These are phyloP conservation scores for Fusarium tjaetaba DNA, from an alignment of 2,329 filamentous ascomycete species.

Conservation along the genomic window DNA sequence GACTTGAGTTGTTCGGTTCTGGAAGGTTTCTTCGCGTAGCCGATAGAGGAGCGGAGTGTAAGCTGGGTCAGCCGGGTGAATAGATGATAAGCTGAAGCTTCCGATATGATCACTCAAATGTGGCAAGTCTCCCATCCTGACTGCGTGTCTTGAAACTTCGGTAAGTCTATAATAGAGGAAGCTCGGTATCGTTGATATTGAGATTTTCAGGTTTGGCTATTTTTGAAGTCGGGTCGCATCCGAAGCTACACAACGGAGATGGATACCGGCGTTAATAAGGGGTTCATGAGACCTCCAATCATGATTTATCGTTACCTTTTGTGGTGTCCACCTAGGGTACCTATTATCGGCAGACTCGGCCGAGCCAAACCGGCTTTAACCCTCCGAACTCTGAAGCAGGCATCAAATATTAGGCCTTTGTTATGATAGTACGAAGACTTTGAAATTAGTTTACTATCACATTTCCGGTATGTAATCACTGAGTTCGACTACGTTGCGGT, in stretches of 20 bases:
- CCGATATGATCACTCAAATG: conserved; percentile 20
- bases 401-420: background rate
- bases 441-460: background rate
- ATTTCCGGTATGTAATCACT: background rate
- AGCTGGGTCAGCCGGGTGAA: conserved; percentile 16
- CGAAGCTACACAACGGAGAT: background rate
- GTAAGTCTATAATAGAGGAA: background rate
- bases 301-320: background rate
- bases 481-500: background rate
- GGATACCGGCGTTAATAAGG: background rate
- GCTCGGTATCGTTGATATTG: background rate
- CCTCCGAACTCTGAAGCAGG: background rate
- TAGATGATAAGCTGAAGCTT: conserved; percentile 19
- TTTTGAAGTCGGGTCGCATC: background rate
- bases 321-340: conserved; percentile 1
- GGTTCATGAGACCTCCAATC: conserved; percentile 1
- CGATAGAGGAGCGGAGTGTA: conserved; percentile 35
- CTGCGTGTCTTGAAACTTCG: background rate
- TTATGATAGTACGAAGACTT: background rate
- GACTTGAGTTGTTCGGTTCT: conserved; percentile 21
- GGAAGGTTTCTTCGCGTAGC: conserved; percentile 30
- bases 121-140: conserved; percentile 1
- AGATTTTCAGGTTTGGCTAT: background rate
- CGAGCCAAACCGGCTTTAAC: background rate
- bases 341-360: background rate